Percentiles rank a stretch among this genome's conserved stretches.
Evolutionary conservation across 768 basidiomycete genomes (phyloP).

Genomic region (Lactifluus pinguis): DNA sequence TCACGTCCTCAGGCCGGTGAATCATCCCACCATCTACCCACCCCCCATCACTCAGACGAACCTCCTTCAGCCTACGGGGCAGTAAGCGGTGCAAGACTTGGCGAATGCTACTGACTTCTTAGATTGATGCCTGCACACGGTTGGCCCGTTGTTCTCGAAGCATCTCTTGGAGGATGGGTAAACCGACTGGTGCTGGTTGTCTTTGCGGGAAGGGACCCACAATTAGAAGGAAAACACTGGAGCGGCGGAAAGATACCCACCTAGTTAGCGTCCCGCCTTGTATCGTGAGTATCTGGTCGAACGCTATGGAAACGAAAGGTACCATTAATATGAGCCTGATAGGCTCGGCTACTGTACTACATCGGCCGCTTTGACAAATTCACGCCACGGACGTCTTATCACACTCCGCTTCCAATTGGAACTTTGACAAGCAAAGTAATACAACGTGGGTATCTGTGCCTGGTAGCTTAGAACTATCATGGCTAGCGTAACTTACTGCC

Average conservation of each 20-base stretch:
- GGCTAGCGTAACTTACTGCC: too few relatives aligned
- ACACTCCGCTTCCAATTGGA: too few relatives aligned
- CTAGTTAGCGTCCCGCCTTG: slow-evolving; percentile 69
- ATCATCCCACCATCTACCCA: slow-evolving; percentile 50
- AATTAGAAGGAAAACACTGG: background rate
- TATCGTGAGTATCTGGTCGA: slow-evolving; percentile 42
- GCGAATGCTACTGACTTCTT: slow-evolving; percentile 32
- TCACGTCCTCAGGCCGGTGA: slow-evolving; percentile 49
- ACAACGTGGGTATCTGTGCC: too few relatives aligned
- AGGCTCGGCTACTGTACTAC: too few relatives aligned
- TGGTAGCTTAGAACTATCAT: too few relatives aligned
- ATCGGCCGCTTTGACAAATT: too few relatives aligned
- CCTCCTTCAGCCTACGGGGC: slow-evolving; percentile 50
- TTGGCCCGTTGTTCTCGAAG: slow-evolving; percentile 6
- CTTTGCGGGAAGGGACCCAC: slow-evolving; percentile 25
- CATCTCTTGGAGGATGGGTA: slow-evolving; percentile 19
- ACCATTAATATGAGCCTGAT: background rate
- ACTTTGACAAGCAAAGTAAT: too few relatives aligned
- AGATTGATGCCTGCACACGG: slow-evolving; percentile 71
- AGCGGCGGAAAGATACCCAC: slow-evolving; percentile 27
- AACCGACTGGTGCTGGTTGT: slow-evolving; percentile 27
- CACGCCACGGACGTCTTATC: too few relatives aligned
- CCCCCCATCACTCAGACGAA: slow-evolving; percentile 66
- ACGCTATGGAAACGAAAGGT: slow-evolving; percentile 19
- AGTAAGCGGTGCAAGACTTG: slow-evolving; percentile 42